Evolutionary conservation across 257 asterid species (phyloP).

Genomic region (Gentiana straminea): DNA sequence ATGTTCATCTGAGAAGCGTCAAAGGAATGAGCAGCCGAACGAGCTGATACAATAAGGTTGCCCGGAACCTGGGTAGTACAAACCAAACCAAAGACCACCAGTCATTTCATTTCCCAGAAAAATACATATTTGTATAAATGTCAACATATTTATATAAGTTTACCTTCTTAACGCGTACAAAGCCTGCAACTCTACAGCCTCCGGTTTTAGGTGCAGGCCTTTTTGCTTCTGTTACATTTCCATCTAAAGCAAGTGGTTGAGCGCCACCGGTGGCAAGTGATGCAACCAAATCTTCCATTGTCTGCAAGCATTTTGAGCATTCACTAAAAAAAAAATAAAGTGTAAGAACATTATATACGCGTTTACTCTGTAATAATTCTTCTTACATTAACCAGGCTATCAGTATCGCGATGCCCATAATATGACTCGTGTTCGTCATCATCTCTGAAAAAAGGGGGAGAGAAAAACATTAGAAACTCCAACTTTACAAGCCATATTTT

Average conservation of each 20-base stretch:
- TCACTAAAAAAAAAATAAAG: too few species aligned
- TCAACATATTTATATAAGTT: not conserved
- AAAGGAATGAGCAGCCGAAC: conserved; percentile 80
- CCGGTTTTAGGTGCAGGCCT: conserved; percentile 86
- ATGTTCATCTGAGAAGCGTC: conserved; percentile 94
- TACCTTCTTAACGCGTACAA: conserved; percentile 93
- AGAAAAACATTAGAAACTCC: too few species aligned
- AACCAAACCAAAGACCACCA: conserved; percentile 6
- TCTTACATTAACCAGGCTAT: too few species aligned
- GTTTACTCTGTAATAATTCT: too few species aligned
- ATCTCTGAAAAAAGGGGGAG: not conserved
- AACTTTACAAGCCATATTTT: too few species aligned
- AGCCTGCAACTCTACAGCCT: conserved; percentile 91
- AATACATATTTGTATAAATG: too few species aligned
- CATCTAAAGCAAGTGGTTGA: conserved; percentile 31
- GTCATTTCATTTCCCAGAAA: too few species aligned
- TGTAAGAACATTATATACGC: too few species aligned
- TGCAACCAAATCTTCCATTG: conserved; percentile 79
- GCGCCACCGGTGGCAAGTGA: conserved; percentile 38
- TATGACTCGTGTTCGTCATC: too few species aligned
- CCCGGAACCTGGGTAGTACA: conserved; percentile 70
- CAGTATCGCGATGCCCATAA: too few species aligned
- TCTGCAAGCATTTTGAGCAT: conserved; percentile 29
- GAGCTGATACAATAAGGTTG: conserved; percentile 77
- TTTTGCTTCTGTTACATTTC: conserved; percentile 37